Evolutionary conservation across 495 filamentous ascomycete species (phyloP).

Genomic region (Neurospora sp.): DNA sequence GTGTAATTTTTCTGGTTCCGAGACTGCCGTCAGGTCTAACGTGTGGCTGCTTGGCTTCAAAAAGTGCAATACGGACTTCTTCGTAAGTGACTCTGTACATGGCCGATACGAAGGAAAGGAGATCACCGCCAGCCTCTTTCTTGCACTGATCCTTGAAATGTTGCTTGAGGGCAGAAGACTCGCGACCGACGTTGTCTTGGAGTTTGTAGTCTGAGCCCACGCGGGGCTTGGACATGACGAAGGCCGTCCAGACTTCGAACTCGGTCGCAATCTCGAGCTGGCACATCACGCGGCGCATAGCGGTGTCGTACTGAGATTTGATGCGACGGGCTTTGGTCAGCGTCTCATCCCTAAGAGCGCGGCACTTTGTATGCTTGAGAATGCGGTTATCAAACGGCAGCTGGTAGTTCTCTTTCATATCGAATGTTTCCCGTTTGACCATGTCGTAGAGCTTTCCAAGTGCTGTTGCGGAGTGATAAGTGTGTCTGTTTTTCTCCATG

Average conservation of each 20-base stretch:
- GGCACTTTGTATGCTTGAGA: slow-evolving; percentile 31
- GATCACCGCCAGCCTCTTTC: slow-evolving; percentile 47
- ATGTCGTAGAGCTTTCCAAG: slow-evolving; percentile 78
- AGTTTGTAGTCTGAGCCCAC: slow-evolving; percentile 70
- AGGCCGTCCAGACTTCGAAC: slow-evolving; percentile 84
- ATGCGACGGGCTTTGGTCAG: slow-evolving; percentile 51
- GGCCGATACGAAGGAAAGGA: slow-evolving; percentile 69
- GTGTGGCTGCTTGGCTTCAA: slow-evolving; percentile 30
- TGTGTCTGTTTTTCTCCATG: slow-evolving; percentile 61
- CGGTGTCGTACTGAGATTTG: slow-evolving; percentile 69
- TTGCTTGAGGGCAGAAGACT: slow-evolving; percentile 53
- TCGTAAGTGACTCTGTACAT: slow-evolving; percentile 78
- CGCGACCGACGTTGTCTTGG: slow-evolving; percentile 65
- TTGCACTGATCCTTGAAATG: slow-evolving; percentile 55
- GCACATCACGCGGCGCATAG: slow-evolving; percentile 70
- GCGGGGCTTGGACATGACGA: slow-evolving; percentile 61
- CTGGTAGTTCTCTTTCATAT: slow-evolving; percentile 62
- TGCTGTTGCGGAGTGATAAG: slow-evolving; percentile 60
- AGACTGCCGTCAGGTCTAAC: slow-evolving; percentile 25
- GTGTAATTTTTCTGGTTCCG: slow-evolving; percentile 26
- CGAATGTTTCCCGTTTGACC: slow-evolving; percentile 35
- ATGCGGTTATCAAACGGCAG: slow-evolving; percentile 70
- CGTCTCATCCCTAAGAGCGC: slow-evolving; percentile 33
- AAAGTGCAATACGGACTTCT: slow-evolving; percentile 49
- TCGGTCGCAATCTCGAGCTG: slow-evolving; percentile 81